Conservation (phyloP, 495 filamentous ascomycete species). For the Aspergillus carlsbadensis region DNA sequence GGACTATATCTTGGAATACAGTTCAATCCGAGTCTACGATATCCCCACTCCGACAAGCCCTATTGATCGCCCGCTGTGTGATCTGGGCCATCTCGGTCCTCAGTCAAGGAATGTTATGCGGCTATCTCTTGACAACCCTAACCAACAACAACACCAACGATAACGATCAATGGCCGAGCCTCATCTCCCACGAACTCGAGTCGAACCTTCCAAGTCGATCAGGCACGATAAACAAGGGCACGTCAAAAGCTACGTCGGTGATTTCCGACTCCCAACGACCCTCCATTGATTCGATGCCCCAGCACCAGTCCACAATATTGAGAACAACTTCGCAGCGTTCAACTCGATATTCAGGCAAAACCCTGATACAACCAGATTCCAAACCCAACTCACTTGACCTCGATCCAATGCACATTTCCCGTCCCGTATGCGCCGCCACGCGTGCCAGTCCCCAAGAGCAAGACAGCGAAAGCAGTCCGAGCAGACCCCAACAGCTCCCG, state of each 20-base stretch:
- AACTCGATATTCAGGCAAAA: slow-evolving; percentile 37
- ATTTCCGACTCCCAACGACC: slow-evolving; percentile 13
- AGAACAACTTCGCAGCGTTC: slow-evolving; percentile 32
- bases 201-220: slow-evolving; percentile 18
- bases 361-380: slow-evolving; percentile 29
- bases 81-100: slow-evolving; percentile 38
- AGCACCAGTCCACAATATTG: slow-evolving; percentile 14
- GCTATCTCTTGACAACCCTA: slow-evolving; percentile 26
- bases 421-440: slow-evolving; percentile 16
- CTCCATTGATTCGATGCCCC: slow-evolving; percentile 11
- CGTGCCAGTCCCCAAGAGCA: slow-evolving; percentile 6
- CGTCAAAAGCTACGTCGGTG: slow-evolving; percentile 13
- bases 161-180: slow-evolving; percentile 25
- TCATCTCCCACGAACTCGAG: slow-evolving; percentile 32
- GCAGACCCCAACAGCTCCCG: slow-evolving; percentile 8
- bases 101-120: slow-evolving; percentile 33
- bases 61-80: slow-evolving; percentile 32
- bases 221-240: slow-evolving; percentile 6
- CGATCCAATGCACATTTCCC: slow-evolving; percentile 17
- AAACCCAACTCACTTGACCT: slow-evolving; percentile 31
- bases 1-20: slow-evolving; percentile 29
- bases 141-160: slow-evolving; percentile 14
- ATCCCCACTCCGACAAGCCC: slow-evolving; percentile 4
- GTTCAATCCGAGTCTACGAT: slow-evolving; percentile 2
- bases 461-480: slow-evolving; percentile 14